phyloP scores from a whole-genome alignment of 2,329 filamentous ascomycete genomes.

The Colletotrichum sansevieriae region DNA sequence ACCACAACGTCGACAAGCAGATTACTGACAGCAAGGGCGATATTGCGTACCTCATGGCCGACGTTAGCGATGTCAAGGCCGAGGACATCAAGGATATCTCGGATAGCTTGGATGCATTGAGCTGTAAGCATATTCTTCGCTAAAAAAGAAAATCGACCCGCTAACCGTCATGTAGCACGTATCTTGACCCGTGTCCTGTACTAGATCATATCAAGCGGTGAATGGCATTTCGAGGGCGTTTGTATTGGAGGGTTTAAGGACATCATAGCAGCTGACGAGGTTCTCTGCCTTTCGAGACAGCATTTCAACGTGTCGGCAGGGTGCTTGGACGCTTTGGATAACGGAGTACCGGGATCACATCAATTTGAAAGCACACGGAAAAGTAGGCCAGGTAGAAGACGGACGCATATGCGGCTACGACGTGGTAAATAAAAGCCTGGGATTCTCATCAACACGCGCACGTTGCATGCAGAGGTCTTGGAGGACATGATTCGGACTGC shows the following conservation, averaged over 20 bases:
- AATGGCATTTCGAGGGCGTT: conserved; percentile 33
- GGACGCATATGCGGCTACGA: background rate
- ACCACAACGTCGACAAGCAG: conserved; percentile 99
- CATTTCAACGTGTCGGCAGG: conserved; percentile 37
- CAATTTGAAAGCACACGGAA: conserved; percentile 35
- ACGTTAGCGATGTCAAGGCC: conserved; percentile 88
- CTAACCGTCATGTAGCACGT: conserved; percentile 51
- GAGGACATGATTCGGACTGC: background rate
- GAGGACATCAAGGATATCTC: conserved; percentile 88
- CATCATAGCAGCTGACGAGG: conserved; percentile 16
- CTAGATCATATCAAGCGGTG: conserved; percentile 45
- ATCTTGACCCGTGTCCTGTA: conserved; percentile 63
- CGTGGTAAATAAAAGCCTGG: background rate
- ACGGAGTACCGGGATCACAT: conserved; percentile 35
- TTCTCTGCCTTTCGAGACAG: conserved; percentile 17
- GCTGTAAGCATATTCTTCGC: conserved; percentile 68
- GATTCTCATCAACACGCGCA: background rate
- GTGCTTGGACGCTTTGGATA: conserved; percentile 19
- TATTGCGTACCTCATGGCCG: conserved; percentile 96
- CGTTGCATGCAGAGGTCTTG: background rate
- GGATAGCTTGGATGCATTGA: conserved; percentile 83
- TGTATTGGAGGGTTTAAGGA: conserved; percentile 12
- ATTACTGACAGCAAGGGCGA: conserved; percentile 96
- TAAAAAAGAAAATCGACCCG: background rate
- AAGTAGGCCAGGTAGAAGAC: background rate